Evolutionary conservation across 257 asterid genomes (phyloP).

Genomic region (Forsythia suspensa): DNA sequence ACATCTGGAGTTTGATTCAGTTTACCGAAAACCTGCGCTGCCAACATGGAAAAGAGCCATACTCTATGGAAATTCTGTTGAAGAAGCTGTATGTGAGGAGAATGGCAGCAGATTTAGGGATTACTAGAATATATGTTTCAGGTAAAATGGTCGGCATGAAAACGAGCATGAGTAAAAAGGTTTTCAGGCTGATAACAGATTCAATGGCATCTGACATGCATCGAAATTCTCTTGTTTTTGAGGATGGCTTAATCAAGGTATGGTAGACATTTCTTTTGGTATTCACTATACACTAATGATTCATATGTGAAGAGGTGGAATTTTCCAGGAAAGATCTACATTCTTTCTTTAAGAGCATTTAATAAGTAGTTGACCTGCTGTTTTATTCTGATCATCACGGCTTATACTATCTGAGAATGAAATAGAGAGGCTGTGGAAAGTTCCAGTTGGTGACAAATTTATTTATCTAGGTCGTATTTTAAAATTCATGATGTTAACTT

Average conservation of each 20-base stretch:
- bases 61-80: constrained; percentile 88
- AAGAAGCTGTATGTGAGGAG: constrained; percentile 92
- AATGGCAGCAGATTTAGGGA: constrained; percentile 97
- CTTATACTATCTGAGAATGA: not conserved
- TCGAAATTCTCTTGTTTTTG: constrained; percentile 66
- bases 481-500: not conserved
- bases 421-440: not conserved
- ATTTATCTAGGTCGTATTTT: not conserved
- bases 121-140: constrained; percentile 59
- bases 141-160: constrained; percentile 86
- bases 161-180: constrained; percentile 78
- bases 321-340: not conserved
- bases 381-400: not conserved
- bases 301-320: not conserved
- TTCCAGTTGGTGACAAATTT: not conserved
- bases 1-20: constrained; percentile 82
- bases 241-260: constrained; percentile 85
- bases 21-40: constrained; percentile 83
- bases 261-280: not conserved
- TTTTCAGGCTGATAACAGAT: constrained; percentile 79
- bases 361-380: too few relatives aligned
- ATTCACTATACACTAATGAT: too few relatives aligned
- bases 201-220: constrained; percentile 73
- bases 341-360: not conserved
- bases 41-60: constrained; percentile 93